Percentiles rank a stretch among this genome's conserved stretches.
Evolutionary conservation across 2,329 filamentous ascomycete genomes (phyloP).

Genomic region (Microdochium bolleyi): DNA sequence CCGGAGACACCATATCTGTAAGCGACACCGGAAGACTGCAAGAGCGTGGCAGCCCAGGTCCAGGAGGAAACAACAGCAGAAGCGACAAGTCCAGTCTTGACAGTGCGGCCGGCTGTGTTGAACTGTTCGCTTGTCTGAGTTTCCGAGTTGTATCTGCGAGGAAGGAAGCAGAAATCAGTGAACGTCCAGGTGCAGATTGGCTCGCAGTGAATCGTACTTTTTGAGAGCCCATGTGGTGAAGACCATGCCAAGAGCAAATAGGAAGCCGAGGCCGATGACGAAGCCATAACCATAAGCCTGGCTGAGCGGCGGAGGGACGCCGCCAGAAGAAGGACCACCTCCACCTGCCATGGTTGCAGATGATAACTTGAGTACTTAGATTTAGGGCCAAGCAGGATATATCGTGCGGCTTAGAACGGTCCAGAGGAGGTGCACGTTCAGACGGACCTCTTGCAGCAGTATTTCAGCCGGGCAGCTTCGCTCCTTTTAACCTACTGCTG

Average conservation of each 20-base stretch:
- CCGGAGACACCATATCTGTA: constrained; percentile 67
- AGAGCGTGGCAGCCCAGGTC: constrained; percentile 80
- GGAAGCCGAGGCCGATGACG: constrained; percentile 62
- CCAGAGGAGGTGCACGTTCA: not conserved
- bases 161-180: not conserved
- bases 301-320: constrained; percentile 22
- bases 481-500: not conserved
- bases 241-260: constrained; percentile 68
- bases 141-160: constrained; percentile 38
- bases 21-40: constrained; percentile 69
- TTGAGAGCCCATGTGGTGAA: constrained; percentile 61
- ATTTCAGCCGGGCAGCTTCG: not conserved
- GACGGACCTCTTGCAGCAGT: not conserved
- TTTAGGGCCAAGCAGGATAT: not conserved
- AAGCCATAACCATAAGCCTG: constrained; percentile 69
- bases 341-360: constrained; percentile 4
- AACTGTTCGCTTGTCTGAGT: constrained; percentile 88
- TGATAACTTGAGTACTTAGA: not conserved
- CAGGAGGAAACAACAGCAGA: constrained; percentile 82
- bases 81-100: constrained; percentile 80
- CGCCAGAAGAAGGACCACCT: constrained; percentile 4
- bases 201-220: constrained; percentile 26
- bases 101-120: constrained; percentile 74
- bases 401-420: not conserved
- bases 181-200: not conserved